phyloP scores from a whole-genome alignment of 2,329 filamentous ascomycete species.

The Monilinia laxa region DNA sequence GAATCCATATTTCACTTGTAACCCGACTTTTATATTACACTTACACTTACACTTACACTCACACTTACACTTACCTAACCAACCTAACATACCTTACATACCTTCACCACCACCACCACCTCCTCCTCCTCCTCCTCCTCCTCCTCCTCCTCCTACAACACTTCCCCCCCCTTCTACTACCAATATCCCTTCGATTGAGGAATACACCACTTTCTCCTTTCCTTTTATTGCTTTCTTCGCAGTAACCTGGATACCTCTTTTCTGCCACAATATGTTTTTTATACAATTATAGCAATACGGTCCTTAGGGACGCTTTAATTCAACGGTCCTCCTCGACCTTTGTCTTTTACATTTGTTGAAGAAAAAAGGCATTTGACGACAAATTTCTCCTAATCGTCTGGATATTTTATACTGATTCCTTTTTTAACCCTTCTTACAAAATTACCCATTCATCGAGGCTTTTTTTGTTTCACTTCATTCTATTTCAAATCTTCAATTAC shows the following conservation, averaged over 20 bases:
- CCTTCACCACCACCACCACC: not conserved
- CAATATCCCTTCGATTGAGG: not conserved
- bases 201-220: slow-evolving; percentile 13
- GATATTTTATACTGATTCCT: not conserved
- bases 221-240: slow-evolving; percentile 13
- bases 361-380: slow-evolving; percentile 26
- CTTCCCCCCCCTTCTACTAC: not conserved
- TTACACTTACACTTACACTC: too few relatives aligned
- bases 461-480: slow-evolving; percentile 17
- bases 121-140: not conserved
- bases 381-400: slow-evolving; percentile 18
- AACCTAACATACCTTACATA: too few relatives aligned
- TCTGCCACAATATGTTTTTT: slow-evolving; percentile 35
- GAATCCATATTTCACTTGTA: too few relatives aligned
- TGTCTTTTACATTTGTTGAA: slow-evolving; percentile 14
- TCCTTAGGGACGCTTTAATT: slow-evolving; percentile 48
- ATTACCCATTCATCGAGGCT: slow-evolving; percentile 4
- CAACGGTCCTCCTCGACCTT: slow-evolving; percentile 29
- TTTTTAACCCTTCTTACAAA: not conserved
- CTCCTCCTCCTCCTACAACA: not conserved
- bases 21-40: too few relatives aligned
- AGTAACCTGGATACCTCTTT: slow-evolving; percentile 31
- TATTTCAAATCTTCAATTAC: slow-evolving; percentile 8
- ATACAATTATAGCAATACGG: slow-evolving; percentile 44
- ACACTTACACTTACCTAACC: too few relatives aligned